A percentile compares a stretch with the other conserved stretches of the same genome.
Evolutionary conservation across 306 rosid species (phyloP).

Genomic region (Albizia julibrissin): DNA sequence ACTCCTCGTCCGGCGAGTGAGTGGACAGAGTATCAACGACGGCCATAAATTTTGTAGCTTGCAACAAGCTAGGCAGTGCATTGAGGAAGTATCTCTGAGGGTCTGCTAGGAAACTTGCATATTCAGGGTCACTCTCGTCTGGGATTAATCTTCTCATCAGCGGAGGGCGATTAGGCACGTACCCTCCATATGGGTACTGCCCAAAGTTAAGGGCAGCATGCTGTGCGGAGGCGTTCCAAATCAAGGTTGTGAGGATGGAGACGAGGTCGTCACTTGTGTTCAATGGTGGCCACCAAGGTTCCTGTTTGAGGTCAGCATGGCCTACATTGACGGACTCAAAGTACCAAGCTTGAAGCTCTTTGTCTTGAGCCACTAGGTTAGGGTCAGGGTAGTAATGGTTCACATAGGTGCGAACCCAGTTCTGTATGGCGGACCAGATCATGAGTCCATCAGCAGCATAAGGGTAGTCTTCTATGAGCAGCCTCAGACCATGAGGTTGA

Average conservation of each 20-base stretch:
- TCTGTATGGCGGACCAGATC: conserved; percentile 86
- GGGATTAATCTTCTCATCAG: conserved; percentile 80
- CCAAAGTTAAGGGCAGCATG: conserved; percentile 99
- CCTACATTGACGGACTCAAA: conserved; percentile 88
- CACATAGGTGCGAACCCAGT: conserved; percentile 78
- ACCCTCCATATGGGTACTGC: conserved; percentile 95
- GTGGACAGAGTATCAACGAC: conserved; percentile 83
- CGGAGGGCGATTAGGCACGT: conserved; percentile 92
- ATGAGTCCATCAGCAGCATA: conserved; percentile 83
- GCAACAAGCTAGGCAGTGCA: conserved; percentile 44
- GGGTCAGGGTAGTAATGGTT: conserved; percentile 74
- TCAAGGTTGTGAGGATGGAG: conserved; percentile 65
- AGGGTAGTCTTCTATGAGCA: conserved; percentile 78
- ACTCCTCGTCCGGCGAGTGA: conserved; percentile 87
- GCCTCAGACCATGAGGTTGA: conserved; percentile 84
- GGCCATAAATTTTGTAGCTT: conserved; percentile 76
- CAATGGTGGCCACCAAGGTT: conserved; percentile 85
- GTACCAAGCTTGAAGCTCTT: conserved; percentile 89
- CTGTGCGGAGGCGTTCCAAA: conserved; percentile 94
- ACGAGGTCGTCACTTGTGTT: conserved; percentile 61
- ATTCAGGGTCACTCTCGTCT: conserved; percentile 74
- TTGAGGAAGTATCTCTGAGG: conserved; percentile 83
- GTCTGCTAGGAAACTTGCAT: conserved; percentile 60
- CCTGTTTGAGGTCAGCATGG: conserved; percentile 71
- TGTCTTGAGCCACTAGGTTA: conserved; percentile 53